These are phyloP conservation scores for Plasmodium billcollinsi DNA, from an alignment of 169 alveolate genomes.

Conservation along the genomic window DNA sequence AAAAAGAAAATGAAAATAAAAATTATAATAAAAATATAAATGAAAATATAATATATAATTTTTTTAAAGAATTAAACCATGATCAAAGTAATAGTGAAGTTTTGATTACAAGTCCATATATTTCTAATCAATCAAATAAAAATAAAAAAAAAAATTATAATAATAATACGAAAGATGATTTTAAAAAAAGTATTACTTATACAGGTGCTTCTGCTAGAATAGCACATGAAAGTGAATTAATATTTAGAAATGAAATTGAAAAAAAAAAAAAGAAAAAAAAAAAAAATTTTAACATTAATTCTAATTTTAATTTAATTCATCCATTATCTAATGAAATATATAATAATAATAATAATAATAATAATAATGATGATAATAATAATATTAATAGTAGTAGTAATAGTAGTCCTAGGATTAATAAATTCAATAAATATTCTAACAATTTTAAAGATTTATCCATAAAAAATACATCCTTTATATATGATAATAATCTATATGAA, in stretches of 20 bases:
- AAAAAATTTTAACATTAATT: no score
- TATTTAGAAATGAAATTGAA: conserved; percentile 56
- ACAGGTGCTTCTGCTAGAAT: conserved; percentile 76
- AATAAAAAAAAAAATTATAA: background rate
- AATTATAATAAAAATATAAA: background rate
- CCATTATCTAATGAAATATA: background rate
- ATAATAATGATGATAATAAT: no score
- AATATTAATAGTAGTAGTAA: no score
- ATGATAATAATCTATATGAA: conserved; percentile 37
- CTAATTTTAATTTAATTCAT: no score
- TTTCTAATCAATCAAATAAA: no score
- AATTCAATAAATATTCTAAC: conserved; percentile 4
- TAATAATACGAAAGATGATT: conserved; percentile 18
- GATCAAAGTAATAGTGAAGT: no score
- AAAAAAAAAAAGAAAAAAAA: conserved; percentile 9
- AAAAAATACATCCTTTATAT: background rate
- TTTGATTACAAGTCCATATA: no score
- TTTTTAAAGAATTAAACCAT: no score
- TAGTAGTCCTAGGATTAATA: background rate
- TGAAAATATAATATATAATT: background rate
- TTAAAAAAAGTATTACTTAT: conserved; percentile 63
- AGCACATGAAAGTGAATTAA: conserved; percentile 68
- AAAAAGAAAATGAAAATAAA: background rate
- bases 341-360: background rate
- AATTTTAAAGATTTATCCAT: background rate